These are phyloP conservation scores for Globisporangium apiculatum DNA, from an alignment of 352 stramenopile species.

Conservation along the genomic window DNA sequence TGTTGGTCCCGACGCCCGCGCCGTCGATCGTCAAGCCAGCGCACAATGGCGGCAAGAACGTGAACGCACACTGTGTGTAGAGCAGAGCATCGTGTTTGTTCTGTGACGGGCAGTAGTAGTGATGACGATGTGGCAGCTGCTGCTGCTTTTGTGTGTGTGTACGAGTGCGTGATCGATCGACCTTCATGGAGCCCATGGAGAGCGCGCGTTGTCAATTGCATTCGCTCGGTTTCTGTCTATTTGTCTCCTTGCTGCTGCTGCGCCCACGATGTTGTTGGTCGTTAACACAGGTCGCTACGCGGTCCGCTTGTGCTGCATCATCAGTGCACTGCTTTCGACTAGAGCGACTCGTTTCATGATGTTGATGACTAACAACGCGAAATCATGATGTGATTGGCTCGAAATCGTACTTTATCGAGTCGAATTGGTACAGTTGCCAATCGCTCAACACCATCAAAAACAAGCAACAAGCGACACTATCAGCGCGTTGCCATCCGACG, in stretches of 20 bases:
- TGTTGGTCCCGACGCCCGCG: slow-evolving; percentile 5
- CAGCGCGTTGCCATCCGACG: not conserved
- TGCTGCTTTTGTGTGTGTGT: not conserved
- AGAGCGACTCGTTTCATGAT: too few species aligned
- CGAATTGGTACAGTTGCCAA: not conserved
- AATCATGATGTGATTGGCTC: not conserved
- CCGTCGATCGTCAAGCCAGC: slow-evolving; percentile 10
- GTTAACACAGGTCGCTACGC: too few species aligned
- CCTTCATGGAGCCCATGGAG: too few species aligned
- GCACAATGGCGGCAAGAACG: not conserved
- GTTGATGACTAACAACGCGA: too few species aligned
- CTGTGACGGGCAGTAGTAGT: not conserved
- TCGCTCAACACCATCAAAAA: not conserved
- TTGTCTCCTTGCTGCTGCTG: too few species aligned
- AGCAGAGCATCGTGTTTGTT: not conserved
- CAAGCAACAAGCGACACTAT: not conserved
- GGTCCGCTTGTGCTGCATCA: too few species aligned
- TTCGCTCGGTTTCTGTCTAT: too few species aligned
- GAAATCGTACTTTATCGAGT: not conserved
- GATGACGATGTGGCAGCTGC: not conserved
- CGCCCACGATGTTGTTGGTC: too few species aligned
- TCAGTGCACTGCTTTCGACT: too few species aligned
- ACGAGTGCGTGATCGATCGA: not conserved
- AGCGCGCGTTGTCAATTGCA: too few species aligned
- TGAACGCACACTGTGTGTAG: slow-evolving; percentile 8